Conservation (phyloP, 208 protist genomes). For the Leptomonas seymouri region DNA sequence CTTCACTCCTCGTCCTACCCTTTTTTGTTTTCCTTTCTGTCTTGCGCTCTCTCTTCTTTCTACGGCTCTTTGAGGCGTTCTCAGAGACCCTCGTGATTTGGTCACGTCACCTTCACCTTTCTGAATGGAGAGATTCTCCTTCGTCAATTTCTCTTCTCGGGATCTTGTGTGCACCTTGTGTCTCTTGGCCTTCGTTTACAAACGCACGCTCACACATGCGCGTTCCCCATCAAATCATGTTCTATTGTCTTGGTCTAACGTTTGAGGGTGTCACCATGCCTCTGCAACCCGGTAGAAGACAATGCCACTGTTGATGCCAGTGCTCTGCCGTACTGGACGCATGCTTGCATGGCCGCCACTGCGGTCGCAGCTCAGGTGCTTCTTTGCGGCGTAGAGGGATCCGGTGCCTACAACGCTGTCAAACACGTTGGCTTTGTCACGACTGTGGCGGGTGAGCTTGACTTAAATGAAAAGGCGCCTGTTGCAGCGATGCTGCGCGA, state of each 20-base stretch:
- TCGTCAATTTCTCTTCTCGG: background rate
- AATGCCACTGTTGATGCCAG: background rate
- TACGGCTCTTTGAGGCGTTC: too few species aligned
- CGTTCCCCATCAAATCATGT: background rate
- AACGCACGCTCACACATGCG: too few species aligned
- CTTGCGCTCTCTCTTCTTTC: too few species aligned
- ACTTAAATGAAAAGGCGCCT: background rate
- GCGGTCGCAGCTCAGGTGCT: slow-evolving; percentile 12
- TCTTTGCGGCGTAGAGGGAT: slow-evolving; percentile 7
- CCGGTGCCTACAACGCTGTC: background rate
- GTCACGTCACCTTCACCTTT: too few species aligned
- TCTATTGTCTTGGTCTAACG: slow-evolving; percentile 6
- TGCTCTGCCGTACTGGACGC: background rate
- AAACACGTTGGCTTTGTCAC: background rate
- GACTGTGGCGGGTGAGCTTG: background rate
- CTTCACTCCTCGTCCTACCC: too few species aligned
- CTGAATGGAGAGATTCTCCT: too few species aligned
- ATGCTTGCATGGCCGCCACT: background rate
- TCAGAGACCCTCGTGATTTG: too few species aligned
- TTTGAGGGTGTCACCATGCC: background rate
- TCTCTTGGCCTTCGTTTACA: too few species aligned
- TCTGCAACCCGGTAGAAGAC: slow-evolving; percentile 7
- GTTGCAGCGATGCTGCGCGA: background rate
- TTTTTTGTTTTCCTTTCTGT: too few species aligned
- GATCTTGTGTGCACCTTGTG: background rate